Evolutionary conservation across 2,329 filamentous ascomycete species (phyloP).

Genomic region (Trichoderma sp.): DNA sequence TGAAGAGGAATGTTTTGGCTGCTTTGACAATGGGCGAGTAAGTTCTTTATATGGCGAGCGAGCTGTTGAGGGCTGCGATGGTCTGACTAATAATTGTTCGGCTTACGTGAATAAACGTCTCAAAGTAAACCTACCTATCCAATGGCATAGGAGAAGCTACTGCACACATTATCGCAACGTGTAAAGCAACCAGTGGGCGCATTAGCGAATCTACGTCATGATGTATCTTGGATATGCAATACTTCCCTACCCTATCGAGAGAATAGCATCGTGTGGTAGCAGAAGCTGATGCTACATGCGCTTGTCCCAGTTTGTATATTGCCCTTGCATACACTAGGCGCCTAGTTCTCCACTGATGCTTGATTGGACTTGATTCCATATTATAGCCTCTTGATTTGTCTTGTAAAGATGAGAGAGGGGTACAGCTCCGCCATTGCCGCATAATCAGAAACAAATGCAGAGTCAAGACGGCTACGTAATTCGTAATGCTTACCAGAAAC

Average conservation of each 20-base stretch:
- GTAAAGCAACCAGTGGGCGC: background rate
- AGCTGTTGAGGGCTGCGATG: background rate
- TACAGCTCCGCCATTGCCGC: background rate
- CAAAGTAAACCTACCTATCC: background rate
- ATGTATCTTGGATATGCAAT: background rate
- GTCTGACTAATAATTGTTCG: background rate
- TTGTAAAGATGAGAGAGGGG: background rate
- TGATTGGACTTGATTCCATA: background rate
- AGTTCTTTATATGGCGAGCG: background rate
- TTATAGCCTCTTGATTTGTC: background rate
- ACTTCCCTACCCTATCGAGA: background rate
- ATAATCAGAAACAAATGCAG: no score
- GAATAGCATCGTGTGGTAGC: background rate
- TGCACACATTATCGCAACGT: background rate
- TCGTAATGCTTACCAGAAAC: no score
- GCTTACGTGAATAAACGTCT: background rate
- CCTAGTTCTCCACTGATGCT: background rate
- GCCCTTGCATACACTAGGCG: background rate
- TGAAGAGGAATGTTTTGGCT: background rate
- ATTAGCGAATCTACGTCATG: background rate
- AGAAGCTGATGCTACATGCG: background rate
- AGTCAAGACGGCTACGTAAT: no score
- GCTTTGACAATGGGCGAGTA: background rate
- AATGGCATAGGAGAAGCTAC: background rate
- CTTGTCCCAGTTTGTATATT: background rate